A percentile compares a stretch with the other conserved stretches of the same genome.
These are phyloP conservation scores for Astrocystis sublimbata DNA, from an alignment of 495 filamentous ascomycete genomes.

Conservation along the genomic window DNA sequence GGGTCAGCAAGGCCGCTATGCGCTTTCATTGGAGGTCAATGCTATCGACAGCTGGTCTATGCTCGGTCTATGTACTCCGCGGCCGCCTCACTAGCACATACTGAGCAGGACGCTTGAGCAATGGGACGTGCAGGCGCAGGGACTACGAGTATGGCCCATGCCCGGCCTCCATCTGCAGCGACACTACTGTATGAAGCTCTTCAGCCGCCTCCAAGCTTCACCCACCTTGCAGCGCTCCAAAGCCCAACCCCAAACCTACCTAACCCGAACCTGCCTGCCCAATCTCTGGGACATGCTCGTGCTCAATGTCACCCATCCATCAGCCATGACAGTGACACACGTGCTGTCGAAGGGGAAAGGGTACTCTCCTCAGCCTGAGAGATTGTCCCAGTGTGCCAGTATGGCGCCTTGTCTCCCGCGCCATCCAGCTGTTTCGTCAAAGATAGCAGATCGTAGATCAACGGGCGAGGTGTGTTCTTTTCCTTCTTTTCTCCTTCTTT, in stretches of 20 bases:
- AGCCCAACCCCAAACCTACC: not conserved
- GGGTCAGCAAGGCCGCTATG: not conserved
- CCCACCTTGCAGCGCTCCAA: conserved; percentile 8
- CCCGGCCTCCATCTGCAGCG: conserved; percentile 9
- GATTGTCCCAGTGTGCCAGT: no score
- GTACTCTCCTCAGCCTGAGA: no score
- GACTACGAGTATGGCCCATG: not conserved
- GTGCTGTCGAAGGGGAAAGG: not conserved
- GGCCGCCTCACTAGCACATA: conserved; percentile 22
- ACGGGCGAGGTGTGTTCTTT: no score
- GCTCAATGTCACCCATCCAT: conserved; percentile 16
- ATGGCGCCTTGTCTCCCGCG: no score
- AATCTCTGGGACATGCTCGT: conserved; percentile 14
- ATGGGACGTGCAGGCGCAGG: conserved; percentile 11
- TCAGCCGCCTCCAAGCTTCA: conserved; percentile 23
- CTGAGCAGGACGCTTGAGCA: conserved; percentile 3
- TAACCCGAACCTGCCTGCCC: conserved; percentile 2
- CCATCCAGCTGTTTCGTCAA: not conserved
- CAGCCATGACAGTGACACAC: not conserved
- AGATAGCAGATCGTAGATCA: not conserved
- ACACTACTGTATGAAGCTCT: conserved; percentile 13
- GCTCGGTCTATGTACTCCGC: no score
- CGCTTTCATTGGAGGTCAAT: conserved; percentile 1
- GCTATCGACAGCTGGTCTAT: conserved; percentile 11
- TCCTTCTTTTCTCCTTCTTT: no score